Base-by-base conservation (phyloP, 192 early-diverging fungal genomes). In the Spizellomyces punctatus region DNA sequence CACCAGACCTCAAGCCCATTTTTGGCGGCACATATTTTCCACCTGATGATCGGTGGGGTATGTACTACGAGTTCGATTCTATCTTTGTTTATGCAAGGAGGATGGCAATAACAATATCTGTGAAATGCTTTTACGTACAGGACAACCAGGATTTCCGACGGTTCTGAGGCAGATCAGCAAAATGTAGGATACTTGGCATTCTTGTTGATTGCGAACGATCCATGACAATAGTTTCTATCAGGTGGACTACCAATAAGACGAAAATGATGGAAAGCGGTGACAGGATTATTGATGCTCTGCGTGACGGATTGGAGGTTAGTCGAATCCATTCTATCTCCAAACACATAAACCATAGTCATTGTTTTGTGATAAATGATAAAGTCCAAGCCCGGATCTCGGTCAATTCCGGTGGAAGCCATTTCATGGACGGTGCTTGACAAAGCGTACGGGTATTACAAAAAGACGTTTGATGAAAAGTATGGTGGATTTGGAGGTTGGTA, bases 401-500 rank as follows among this genome's bases (percentile, higher is more conserved):
- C 27, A 36, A 36, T 3, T 36, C 27, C 27, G 27, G 27, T 36
- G 0, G 27, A 36, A 36, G 27, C 27, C 3, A 50, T 70, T 59
- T 60, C 55, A 10, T 54, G 65, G 47, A 21, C 47, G 21, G 45
- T 78, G 10, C 78, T 80, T 7, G 59, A 74, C 6, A 71, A 72
- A 41, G 63, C 77, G 3, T 88, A 81, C 67, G 46, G 65, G 36
- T 59, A 85, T 49, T 83, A 79, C 49, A 43, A 52, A 9, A 47
- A 49, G 12, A 42, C 64, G 3, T 87, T 79, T 76, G 88, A 90
- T 64, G 16, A 36, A 19, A 64, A 63, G 0, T n/a, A 79, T 60
- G 88, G 88, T 43, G 88, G 88, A 9, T 90, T 90, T 58, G 81
- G 80, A 48, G 64, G 67, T 48, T 19, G 10, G 69, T 46, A 12